Evolutionary conservation across 164 flowering plant species (phyloP), one percentile per base, ranked within the genome.

Genomic region (Dillenia suffruticosa): DNA sequence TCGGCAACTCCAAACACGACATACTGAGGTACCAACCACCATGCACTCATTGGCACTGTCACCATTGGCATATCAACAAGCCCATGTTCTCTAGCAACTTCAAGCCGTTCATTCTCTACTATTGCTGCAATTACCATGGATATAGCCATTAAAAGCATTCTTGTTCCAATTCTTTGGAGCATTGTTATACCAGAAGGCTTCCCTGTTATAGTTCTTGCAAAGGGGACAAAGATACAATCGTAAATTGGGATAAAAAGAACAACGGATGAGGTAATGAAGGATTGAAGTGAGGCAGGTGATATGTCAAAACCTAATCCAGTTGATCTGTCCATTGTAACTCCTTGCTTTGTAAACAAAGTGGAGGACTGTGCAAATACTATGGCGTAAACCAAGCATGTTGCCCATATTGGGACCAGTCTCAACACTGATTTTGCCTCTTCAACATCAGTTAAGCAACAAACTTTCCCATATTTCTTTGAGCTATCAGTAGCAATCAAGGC

Each of bases 1-100:
- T 67, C 63, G 13, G 62, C 65, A 12, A 64, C 22, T 56, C 75
- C 72, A 59, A 46, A 63, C 44, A 68, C 22, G 49, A 63, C 15
- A 32, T 63, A 68, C 22, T 71, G 71, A 44, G 71, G 75, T 32
- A 43, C 57, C 58, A 71, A 58, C 75, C 75, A 71, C 67, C 68
- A 63, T 1, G 63, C 48, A 44, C 65, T 61, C 76, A 68, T 72
- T 17, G 76, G 76, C 24, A 72, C 55, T 8, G 64, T 63, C 44
- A 54, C 72, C 10, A 16, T 13, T 9, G 68, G 65, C 22, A 49
- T 45, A 54, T 72, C 72, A 14, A 72, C 16, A 22, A 68, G 52
- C 9, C 72, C 76, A 26, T 46, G 51, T 46, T 64, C 72, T 32
- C 32, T 26, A 13, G 66, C 72, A 61, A 49, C 52, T 40, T 14